Base-by-base conservation (phyloP, 805 yeast species). In the Wickerhamomyces xylosicus region DNA sequence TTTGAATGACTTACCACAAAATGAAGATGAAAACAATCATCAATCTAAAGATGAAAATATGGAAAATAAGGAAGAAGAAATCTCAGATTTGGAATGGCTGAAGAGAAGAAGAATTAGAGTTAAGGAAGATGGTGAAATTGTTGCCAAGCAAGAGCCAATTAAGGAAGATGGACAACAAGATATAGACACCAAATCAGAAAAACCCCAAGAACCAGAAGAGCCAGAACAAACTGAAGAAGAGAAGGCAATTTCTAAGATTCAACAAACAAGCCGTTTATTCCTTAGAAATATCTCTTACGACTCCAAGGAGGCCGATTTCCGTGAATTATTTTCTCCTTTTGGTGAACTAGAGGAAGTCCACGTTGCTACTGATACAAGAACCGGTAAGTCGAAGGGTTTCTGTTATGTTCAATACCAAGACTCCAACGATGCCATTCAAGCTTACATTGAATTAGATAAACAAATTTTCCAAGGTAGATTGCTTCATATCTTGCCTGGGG, bases 401-500 rank as follows among this genome's bases (percentile, higher is more conserved):
- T 95, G 92, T 0, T 89, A 89, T 53, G 69, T 87, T 11, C 77
- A 79, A 54, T 92, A 82, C 54, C 62, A 58, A n/a, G 66, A 74
- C 44, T 67, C 80, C 9, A 71, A 72, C 9, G 79, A 80, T 54
- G 98, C 98, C 0, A 75, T 81, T 1, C 55, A 62, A 21, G 97
- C 97, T 0, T 89, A 68, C 56, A 59, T 69, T 28, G 72, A 69
- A 13, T 65, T 89, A 37, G 98, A 92, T 59, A 87, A 85, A 52
- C 82, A 83, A 53, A 81, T 85, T 56, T 90, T 85, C 66, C 97
- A 92, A 62, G 98, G 98, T 37, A 76, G 98, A 50, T 68, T 92
- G 37, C 61, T 92, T 37, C 98, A 92, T 59, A 81, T 92, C 43
- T 62, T 92, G 39, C 89, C 96, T 14, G 97, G 82, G 3, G 79